Conservation (phyloP, 331 rosid species). For the Malus hybrid region DNA sequence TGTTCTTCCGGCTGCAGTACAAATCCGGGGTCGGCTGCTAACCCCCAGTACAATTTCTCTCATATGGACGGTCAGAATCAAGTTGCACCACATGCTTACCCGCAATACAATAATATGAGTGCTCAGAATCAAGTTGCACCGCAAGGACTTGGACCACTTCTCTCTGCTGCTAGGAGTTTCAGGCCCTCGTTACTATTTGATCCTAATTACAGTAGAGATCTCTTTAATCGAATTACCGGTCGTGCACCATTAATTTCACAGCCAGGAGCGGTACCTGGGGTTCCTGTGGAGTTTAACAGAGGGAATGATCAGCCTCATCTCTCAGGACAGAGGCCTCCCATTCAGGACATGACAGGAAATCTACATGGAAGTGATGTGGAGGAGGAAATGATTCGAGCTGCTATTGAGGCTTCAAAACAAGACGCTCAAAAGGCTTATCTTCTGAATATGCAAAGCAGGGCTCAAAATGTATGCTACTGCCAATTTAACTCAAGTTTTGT, state of each 20-base stretch:
- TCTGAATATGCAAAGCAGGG: constrained; percentile 21
- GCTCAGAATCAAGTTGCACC: constrained; percentile 27
- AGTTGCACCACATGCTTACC: constrained; percentile 21
- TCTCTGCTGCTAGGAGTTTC: constrained; percentile 67
- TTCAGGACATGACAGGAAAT: constrained; percentile 11
- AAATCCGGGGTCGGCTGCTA: constrained; percentile 24
- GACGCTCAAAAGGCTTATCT: constrained; percentile 36
- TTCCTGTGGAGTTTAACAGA: constrained; percentile 29
- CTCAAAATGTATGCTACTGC: constrained; percentile 22
- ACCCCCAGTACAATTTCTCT: constrained; percentile 23
- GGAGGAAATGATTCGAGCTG: constrained; percentile 78
- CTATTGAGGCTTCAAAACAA: constrained; percentile 67
- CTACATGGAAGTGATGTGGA: constrained; percentile 31
- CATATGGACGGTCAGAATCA: constrained; percentile 21
- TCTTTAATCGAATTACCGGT: constrained; percentile 30
- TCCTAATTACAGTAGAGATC: constrained; percentile 64
- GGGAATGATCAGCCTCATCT: constrained; percentile 28
- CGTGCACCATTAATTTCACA: constrained; percentile 23
- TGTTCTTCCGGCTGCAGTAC: constrained; percentile 24
- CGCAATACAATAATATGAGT: constrained; percentile 24
- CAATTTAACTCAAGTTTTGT: constrained; percentile 7
- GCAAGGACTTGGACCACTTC: constrained; percentile 41
- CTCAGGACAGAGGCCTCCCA: constrained; percentile 26
- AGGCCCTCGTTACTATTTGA: constrained; percentile 69
- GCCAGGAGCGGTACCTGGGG: constrained; percentile 22